Evolutionary conservation across 441 rosid species (phyloP), one percentile per base, ranked within the genome.

Genomic region (Pelargonium cotyledonis): DNA sequence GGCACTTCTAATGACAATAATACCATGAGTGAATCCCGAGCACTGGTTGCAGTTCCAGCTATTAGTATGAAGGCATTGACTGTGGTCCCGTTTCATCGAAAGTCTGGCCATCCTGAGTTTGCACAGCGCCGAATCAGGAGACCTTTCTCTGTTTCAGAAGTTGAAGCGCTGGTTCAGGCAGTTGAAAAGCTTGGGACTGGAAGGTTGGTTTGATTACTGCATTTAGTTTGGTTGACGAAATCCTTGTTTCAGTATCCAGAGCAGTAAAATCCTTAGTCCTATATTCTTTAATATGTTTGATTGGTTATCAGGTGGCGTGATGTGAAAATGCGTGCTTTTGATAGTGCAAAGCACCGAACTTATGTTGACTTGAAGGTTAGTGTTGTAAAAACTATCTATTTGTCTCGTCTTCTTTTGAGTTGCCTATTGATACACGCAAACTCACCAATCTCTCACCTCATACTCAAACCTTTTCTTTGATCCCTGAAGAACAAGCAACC

Each of bases 101-200:
- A 85, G 79, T 74, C 82, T 46, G 90, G 86, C 77, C 82, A 79
- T 47, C 81, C 87, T 47, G 95, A 89, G 70, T 80, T 84, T 69
- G 86, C 70, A 47, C 97, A 87, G 81, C 96, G 99, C 73, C 88
- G 99, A 84, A 89, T 87, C 76, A 95, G 98, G 79, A 96, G 99
- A 85, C 98, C 99, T 77, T 95, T 95, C 88, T 89, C 99, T 63
- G 97, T 95, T 67, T n/a, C 89, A 75, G 99, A 95, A 86, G 99
- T 95, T 69, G 99, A 95, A 85, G 97, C 97, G 63, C 85, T 95
- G 77, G 98, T 95, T 70, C 89, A 85, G 69, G 98, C 99, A 8
- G 99, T 95, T 79, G 98, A 95, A 86, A 85, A 90, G 78, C 91
- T 92, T 63, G 98, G 99, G 57, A 95, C 99, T 16, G 99, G 98